Evolutionary conservation across 106 monocot species (phyloP).

Genomic region (Narthecium ossifragum): DNA sequence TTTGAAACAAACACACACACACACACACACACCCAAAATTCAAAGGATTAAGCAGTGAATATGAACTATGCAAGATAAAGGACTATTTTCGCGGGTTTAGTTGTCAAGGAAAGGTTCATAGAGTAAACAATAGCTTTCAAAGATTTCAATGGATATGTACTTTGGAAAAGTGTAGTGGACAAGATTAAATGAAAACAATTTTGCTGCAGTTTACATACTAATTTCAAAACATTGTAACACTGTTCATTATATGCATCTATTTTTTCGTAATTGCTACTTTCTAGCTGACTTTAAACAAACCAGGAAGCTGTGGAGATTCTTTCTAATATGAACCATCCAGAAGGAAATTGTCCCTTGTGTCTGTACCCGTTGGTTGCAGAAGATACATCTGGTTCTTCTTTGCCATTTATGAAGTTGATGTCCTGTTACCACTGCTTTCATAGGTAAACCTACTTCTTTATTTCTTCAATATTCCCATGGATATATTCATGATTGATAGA

Average conservation of each 20-base stretch:
- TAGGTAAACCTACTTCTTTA: slow-evolving; percentile 29
- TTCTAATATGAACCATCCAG: slow-evolving; percentile 92
- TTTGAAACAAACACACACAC: too few species aligned
- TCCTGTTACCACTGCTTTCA: slow-evolving; percentile 99
- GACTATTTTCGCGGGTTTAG: too few species aligned
- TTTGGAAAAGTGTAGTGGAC: too few species aligned
- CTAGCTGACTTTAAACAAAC: slow-evolving; percentile 5
- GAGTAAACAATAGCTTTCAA: too few species aligned
- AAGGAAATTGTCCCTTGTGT: slow-evolving; percentile 90
- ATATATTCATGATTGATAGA: neutral
- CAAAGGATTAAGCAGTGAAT: too few species aligned
- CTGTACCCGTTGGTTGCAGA: slow-evolving; percentile 62
- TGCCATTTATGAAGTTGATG: slow-evolving; percentile 98
- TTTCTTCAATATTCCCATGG: neutral
- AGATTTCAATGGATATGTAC: too few species aligned
- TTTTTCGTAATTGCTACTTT: neutral
- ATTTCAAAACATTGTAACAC: too few species aligned
- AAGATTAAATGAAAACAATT: too few species aligned
- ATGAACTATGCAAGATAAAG: too few species aligned
- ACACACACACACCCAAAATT: too few species aligned
- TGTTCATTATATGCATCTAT: neutral
- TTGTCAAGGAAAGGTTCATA: too few species aligned
- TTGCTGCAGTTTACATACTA: too few species aligned
- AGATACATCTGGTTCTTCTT: slow-evolving; percentile 20
- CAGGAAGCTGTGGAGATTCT: slow-evolving; percentile 90